Percentiles rank a stretch among this genome's conserved stretches.
Conservation (phyloP, 805 yeast species). For the Spathaspora arborariae region DNA sequence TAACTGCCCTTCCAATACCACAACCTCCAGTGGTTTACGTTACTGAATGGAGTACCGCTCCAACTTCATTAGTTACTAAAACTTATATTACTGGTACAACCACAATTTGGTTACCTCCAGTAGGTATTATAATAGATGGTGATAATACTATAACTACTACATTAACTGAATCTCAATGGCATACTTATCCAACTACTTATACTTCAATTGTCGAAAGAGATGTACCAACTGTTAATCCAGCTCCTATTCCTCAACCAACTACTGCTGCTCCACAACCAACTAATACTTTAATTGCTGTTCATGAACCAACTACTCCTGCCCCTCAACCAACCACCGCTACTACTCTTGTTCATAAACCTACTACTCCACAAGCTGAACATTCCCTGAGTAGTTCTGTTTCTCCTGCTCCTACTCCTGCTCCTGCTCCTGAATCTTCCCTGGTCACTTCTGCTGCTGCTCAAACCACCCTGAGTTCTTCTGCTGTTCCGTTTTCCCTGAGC, state of each 20-base stretch:
- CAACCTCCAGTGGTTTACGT: slow-evolving; percentile 23
- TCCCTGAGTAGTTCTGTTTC: slow-evolving; percentile 1
- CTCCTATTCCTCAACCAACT: slow-evolving; percentile 14
- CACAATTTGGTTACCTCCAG: slow-evolving; percentile 49
- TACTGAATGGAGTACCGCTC: slow-evolving; percentile 56
- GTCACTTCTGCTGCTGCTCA: slow-evolving; percentile 14
- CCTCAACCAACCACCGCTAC: slow-evolving; percentile 11
- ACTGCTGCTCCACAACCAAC: slow-evolving; percentile 14
- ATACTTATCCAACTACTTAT: slow-evolving; percentile 32
- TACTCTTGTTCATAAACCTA: slow-evolving; percentile 8
- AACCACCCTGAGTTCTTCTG: slow-evolving; percentile 21
- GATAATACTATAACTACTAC: slow-evolving; percentile 46
- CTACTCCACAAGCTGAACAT: slow-evolving; percentile 8
- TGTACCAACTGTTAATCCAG: slow-evolving; percentile 12
- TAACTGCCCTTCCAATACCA: slow-evolving; percentile 34
- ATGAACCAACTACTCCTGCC: slow-evolving; percentile 16
- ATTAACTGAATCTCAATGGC: slow-evolving; percentile 27
- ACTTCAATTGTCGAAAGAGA: slow-evolving; percentile 18
- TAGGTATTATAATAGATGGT: slow-evolving; percentile 50
- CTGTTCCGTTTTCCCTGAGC: slow-evolving; percentile 6
- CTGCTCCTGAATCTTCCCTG: slow-evolving; percentile 9
- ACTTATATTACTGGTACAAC: slow-evolving; percentile 45
- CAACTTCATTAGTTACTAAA: slow-evolving; percentile 44
- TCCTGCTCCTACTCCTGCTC: slow-evolving; percentile 6
- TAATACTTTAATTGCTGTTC: slow-evolving; percentile 12